Evolutionary conservation across 306 rosid species (phyloP).

Genomic region (Acacia crassicarpa): DNA sequence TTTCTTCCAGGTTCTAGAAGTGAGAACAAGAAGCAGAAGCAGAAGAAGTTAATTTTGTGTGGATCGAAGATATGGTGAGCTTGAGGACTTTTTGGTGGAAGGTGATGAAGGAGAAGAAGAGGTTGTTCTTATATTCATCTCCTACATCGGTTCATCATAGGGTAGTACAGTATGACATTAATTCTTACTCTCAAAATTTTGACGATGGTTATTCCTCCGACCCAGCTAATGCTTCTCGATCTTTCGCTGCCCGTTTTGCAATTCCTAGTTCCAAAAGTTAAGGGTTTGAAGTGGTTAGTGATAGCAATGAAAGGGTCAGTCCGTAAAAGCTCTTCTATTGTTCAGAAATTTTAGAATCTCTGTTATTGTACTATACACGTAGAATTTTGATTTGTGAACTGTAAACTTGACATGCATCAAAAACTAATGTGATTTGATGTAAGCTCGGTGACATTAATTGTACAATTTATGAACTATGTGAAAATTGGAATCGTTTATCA

Average conservation of each 20-base stretch:
- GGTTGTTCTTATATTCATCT: not conserved
- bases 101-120: constrained; percentile 12
- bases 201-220: constrained; percentile 62
- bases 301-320: not conserved
- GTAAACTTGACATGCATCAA: not conserved
- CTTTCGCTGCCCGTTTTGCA: constrained; percentile 76
- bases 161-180: constrained; percentile 45
- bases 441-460: not conserved
- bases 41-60: not conserved
- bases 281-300: not conserved
- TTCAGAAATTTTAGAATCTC: not conserved
- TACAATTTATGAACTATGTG: not conserved
- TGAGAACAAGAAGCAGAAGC: not conserved
- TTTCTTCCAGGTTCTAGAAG: not conserved
- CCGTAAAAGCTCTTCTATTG: not conserved
- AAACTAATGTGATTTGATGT: not conserved
- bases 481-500: too few relatives aligned
- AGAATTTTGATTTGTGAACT: not conserved
- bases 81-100: not conserved
- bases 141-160: not conserved
- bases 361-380: not conserved
- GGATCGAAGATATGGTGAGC: not conserved
- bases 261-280: constrained; percentile 28
- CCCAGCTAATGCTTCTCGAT: constrained; percentile 51
- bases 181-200: constrained; percentile 61